Conservation (phyloP, 2,329 filamentous ascomycete genomes). For the Camillea tinctor region DNA sequence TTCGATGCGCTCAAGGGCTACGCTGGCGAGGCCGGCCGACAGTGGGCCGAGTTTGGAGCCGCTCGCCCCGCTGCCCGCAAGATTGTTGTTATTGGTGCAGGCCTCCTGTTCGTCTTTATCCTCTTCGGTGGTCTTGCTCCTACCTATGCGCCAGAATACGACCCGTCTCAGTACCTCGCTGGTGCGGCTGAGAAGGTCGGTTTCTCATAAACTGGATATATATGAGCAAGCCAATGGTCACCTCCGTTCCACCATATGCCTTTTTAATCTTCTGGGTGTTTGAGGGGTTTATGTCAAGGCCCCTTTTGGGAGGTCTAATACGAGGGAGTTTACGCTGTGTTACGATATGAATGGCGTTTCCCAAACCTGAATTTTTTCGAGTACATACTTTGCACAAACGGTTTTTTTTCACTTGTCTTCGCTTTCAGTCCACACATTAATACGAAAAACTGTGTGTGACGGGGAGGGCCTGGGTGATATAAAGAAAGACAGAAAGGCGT, state of each 20-base stretch:
- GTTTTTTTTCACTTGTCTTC: background rate
- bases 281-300: conserved; percentile 8
- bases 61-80: conserved; percentile 76
- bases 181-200: conserved; percentile 51
- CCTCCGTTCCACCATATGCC: conserved; percentile 18
- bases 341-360: conserved; percentile 17
- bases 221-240: conserved; percentile 8
- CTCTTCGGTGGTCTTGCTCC: conserved; percentile 68
- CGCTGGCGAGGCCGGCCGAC: conserved; percentile 66
- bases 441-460: background rate
- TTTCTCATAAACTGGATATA: conserved; percentile 22
- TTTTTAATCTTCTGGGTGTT: conserved; percentile 24
- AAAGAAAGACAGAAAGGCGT: conserved; percentile 10
- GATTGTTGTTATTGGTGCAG: conserved; percentile 65
- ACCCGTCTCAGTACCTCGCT: conserved; percentile 48
- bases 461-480: background rate
- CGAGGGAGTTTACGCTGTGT: conserved; percentile 17
- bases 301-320: conserved; percentile 3
- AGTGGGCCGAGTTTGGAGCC: conserved; percentile 84
- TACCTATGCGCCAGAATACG: conserved; percentile 54
- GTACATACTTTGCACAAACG: conserved; percentile 23
- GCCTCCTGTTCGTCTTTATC: conserved; percentile 65
- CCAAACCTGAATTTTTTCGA: conserved; percentile 21
- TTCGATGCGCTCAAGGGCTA: conserved; percentile 82
- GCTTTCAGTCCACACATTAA: conserved; percentile 5